Conservation (phyloP, 345 rosid genomes). For the Brassica rapa region DNA sequence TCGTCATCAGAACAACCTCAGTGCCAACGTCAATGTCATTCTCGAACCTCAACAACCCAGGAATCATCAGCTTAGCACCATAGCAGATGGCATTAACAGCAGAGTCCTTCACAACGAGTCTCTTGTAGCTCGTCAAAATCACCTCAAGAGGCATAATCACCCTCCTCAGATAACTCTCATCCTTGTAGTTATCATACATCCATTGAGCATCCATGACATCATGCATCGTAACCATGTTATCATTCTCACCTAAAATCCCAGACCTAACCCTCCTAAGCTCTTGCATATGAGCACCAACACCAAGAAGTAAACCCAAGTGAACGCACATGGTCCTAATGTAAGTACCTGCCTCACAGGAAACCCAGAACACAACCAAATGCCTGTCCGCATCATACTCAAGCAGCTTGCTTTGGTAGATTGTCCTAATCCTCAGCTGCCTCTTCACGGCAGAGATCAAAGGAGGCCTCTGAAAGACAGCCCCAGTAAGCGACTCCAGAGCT, state of each 20-base stretch:
- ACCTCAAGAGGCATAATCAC: slow-evolving; percentile 90
- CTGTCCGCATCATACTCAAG: slow-evolving; percentile 79
- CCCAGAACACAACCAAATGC: slow-evolving; percentile 95
- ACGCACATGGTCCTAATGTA: slow-evolving; percentile 95
- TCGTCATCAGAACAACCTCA: slow-evolving; percentile 92
- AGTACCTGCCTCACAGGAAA: slow-evolving; percentile 94
- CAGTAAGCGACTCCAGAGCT: slow-evolving; percentile 85
- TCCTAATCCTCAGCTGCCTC: slow-evolving; percentile 92
- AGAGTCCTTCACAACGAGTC: slow-evolving; percentile 88
- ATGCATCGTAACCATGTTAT: slow-evolving; percentile 98
- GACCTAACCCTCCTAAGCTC: slow-evolving; percentile 94
- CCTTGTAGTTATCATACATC: not conserved
- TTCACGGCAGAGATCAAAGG: slow-evolving; percentile 94
- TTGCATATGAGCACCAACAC: slow-evolving; percentile 98
- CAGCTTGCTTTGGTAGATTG: slow-evolving; percentile 83
- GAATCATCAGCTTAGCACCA: slow-evolving; percentile 95
- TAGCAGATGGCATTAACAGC: slow-evolving; percentile 96
- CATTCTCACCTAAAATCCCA: slow-evolving; percentile 85
- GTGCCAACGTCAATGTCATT: slow-evolving; percentile 84
- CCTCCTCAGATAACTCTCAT: slow-evolving; percentile 82
- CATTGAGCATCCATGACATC: slow-evolving; percentile 95
- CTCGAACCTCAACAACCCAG: slow-evolving; percentile 85
- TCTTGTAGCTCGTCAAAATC: slow-evolving; percentile 87
- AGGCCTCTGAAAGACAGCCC: slow-evolving; percentile 92
- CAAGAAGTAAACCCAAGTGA: slow-evolving; percentile 84